Conservation (phyloP, 257 asterid species). For the Solanum chilense region DNA sequence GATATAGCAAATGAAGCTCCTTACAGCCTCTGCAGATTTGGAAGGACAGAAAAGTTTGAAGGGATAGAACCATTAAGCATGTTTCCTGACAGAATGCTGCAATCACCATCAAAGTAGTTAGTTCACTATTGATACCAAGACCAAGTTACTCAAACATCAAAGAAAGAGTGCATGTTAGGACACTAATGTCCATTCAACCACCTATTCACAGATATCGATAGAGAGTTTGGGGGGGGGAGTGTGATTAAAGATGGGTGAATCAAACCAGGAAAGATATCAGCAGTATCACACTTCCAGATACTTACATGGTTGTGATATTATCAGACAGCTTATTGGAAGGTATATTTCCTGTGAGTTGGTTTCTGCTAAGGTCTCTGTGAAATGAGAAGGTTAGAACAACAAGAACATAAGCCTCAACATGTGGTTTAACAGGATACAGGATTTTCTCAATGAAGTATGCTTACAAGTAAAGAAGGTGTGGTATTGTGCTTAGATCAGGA, state of each 20-base stretch:
- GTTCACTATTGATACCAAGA: neutral
- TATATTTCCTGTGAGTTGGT: constrained; percentile 26
- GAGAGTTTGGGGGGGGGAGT: neutral
- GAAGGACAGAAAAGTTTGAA: constrained; percentile 32
- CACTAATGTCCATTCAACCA: neutral
- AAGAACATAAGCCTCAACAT: neutral
- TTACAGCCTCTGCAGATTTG: constrained; percentile 39
- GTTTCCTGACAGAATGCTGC: constrained; percentile 36
- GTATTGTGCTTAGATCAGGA: constrained; percentile 30
- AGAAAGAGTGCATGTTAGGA: neutral
- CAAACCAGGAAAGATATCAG: neutral
- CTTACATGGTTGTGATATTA: constrained; percentile 41
- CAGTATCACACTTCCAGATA: neutral
- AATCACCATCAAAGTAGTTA: neutral
- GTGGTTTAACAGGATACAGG: neutral
- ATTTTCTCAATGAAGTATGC: neutral
- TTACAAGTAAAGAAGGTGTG: constrained; percentile 37
- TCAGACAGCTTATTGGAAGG: constrained; percentile 20
- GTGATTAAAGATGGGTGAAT: neutral
- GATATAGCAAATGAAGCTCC: neutral
- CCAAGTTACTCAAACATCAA: neutral
- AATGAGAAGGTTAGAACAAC: neutral
- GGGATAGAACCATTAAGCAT: constrained; percentile 47
- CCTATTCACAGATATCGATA: neutral
- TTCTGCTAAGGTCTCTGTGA: constrained; percentile 46